Conservation (phyloP, 2,329 filamentous ascomycete species). For the Dactylellina leptospora region DNA sequence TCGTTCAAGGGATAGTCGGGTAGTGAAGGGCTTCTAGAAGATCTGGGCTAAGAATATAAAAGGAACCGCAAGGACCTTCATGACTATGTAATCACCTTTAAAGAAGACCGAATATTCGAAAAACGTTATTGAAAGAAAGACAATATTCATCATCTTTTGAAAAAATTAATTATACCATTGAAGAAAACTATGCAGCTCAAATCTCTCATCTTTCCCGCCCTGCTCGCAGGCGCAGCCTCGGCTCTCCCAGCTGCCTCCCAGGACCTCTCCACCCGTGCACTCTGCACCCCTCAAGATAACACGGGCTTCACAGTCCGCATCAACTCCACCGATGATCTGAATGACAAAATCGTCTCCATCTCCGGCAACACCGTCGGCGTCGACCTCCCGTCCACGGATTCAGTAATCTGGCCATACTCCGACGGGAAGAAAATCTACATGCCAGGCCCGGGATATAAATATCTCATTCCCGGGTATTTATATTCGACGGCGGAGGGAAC, state of each 20-base stretch:
- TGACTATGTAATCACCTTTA: too few relatives aligned
- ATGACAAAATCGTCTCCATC: constrained; percentile 44
- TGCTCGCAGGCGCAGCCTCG: constrained; percentile 25
- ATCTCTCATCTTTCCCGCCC: constrained; percentile 23
- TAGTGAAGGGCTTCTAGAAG: too few relatives aligned
- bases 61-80: too few relatives aligned
- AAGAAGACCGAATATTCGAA: too few relatives aligned
- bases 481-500: neutral
- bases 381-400: constrained; percentile 35
- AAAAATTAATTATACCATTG: too few relatives aligned
- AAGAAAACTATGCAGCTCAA: constrained; percentile 32
- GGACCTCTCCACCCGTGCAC: constrained; percentile 11
- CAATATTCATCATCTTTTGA: neutral
- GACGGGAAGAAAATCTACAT: constrained; percentile 20
- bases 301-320: constrained; percentile 46
- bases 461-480: constrained; percentile 37
- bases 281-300: constrained; percentile 47
- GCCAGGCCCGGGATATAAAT: constrained; percentile 50
- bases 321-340: constrained; percentile 42
- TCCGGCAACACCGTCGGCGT: constrained; percentile 25
- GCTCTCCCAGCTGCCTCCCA: constrained; percentile 24
- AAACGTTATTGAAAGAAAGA: too few relatives aligned
- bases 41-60: too few relatives aligned
- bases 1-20: constrained; percentile 9
- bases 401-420: constrained; percentile 45